Evolutionary conservation across 176 grass and related monocot genomes (phyloP), one percentile per base, ranked within the genome.

Genomic region (Raddia guianensis): DNA sequence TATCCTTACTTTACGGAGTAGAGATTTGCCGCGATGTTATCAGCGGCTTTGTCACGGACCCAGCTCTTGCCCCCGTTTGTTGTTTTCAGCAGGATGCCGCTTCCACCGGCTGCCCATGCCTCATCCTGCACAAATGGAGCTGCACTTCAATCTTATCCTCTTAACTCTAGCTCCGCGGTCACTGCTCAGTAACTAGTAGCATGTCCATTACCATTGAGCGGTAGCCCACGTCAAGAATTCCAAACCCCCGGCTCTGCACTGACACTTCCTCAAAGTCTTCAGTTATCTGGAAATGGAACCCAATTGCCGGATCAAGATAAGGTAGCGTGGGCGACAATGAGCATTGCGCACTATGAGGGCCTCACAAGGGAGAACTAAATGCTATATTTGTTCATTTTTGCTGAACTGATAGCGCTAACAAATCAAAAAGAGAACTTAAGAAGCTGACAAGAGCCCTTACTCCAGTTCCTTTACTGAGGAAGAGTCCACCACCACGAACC

Each of bases 161-260:
- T 20, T 7, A 45, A 46, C 67, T 40, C 37, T 40, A 33, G 12
- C 20, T 72, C 18, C 9, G 49, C 35, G 46, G 68, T 71, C 37
- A 40, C 37, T 40, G 37, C 37, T 40, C 37, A 40, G 37, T 71
- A 12, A 12, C 51, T 49, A 35, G 49, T 44, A 43, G 7, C 61
- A 73, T 49, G 7, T 75, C 19, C 63, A 70, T 87, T 89, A 94
- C 96, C 90, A 80, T 79, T 15, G 92, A 99, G 72, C 96, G 92
- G 51, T 89, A 99, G 46, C 96, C 96, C 10, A 99, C 92, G 8
- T 99, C 96, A 54, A 99, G 93, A 51, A 99, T 91, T 48, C 96
- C 96, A 86, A 99, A 99, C 10, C 96, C 96, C 34, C 96, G 84
- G 62, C 96, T 99, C 64, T 99, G 96, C 73, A 99, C 96, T 9